Conservation (phyloP, 139 green algal genomes). For the Chlamydomonas incerta region DNA sequence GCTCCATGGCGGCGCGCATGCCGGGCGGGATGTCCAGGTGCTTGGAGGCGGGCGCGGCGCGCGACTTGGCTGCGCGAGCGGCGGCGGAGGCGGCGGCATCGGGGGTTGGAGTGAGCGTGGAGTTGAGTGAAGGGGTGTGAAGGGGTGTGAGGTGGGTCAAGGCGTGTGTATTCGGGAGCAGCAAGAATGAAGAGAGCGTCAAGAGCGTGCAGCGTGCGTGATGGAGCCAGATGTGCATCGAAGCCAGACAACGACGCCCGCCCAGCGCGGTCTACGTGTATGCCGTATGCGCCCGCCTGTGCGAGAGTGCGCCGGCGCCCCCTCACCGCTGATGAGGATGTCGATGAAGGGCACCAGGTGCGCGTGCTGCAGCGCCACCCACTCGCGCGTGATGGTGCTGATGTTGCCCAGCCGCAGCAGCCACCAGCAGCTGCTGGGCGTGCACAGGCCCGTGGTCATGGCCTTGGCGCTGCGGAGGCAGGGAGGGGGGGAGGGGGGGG, state of each 20-base stretch:
- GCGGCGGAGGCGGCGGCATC: too few relatives aligned
- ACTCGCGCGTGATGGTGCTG: constrained; percentile 92
- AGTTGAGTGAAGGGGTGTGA: too few relatives aligned
- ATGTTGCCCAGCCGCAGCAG: constrained; percentile 85
- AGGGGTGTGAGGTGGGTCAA: too few relatives aligned
- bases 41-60: constrained; percentile 47
- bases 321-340: constrained; percentile 65
- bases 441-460: constrained; percentile 60
- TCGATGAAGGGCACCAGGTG: constrained; percentile 79
- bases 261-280: too few relatives aligned
- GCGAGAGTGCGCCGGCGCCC: background rate
- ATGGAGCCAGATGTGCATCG: too few relatives aligned
- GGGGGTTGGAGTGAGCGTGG: too few relatives aligned
- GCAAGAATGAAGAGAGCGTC: background rate
- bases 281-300: too few relatives aligned
- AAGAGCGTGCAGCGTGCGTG: too few relatives aligned
- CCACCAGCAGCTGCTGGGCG: constrained; percentile 71
- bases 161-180: too few relatives aligned
- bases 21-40: constrained; percentile 76
- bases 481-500: background rate
- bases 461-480: background rate
- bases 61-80: background rate
- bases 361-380: constrained; percentile 85
- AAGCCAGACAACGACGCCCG: too few relatives aligned
- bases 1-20: constrained; percentile 74